Base-by-base conservation (phyloP, 768 basidiomycete genomes). In the Amanita pseudoporphyria region DNA sequence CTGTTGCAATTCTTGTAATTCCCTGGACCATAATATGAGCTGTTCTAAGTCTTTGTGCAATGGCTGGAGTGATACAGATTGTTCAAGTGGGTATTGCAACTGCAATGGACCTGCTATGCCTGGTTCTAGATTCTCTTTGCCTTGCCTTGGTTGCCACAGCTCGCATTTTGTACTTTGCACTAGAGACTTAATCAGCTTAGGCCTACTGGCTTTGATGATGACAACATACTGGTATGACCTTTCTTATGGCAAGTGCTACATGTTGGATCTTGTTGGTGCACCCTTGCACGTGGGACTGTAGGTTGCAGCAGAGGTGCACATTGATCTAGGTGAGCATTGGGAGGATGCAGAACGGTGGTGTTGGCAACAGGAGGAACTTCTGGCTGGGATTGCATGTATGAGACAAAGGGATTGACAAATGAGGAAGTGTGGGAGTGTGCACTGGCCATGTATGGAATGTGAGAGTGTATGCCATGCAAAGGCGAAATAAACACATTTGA, bases 1-100 rank as follows among this genome's bases (percentile, higher is more conserved):
- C 10, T 22, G 6, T 41, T 41, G 39, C 39, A 41, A 41, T 41
- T 41, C 41, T 42, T 42, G 41, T 42, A 42, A 42, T 42, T 42
- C 41, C 19, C 3, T 26, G 6, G 41, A 42, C 14, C 21, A 22
- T 24, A 42, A 42, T 42, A 26, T n/a, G 21, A 42, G 41, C 21
- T 6, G 41, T 42, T 42, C 41, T 24, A 21, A 19, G 4, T 41
- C 21, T 42, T 24, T 22, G 26, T 26, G 3, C 26, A 13, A 26
- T 43, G 41, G 7, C 16, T 14, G 16, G 7, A 18, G 12, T 18
- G 16, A 40, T 40, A 18, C n/a, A 5, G 16, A 40, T 9, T 40
- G 7, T 40, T 40, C 38, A 12, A 40, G 38, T 7, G 7, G 38
- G 16, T 40, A 40, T 18, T 40, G 38, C 16, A 18, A 40, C 18